Evolutionary conservation across 257 asterid genomes (phyloP).

Genomic region (Anisodus tanguticus): DNA sequence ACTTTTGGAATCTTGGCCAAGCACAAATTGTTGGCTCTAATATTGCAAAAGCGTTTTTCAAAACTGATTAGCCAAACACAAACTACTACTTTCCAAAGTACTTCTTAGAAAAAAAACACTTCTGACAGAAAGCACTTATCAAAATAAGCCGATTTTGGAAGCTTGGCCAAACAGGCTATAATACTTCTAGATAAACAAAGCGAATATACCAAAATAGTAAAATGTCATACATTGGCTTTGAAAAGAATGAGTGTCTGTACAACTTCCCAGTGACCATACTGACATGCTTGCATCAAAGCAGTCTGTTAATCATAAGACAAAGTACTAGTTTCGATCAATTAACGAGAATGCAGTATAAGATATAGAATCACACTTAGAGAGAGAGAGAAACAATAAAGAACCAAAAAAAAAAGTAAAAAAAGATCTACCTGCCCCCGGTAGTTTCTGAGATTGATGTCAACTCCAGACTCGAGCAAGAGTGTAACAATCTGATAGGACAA

Average conservation of each 20-base stretch:
- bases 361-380: neutral
- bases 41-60: too few species aligned
- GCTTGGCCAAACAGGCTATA: too few species aligned
- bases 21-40: too few species aligned
- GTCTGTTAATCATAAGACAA: conserved; percentile 59
- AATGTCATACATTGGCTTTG: conserved; percentile 71
- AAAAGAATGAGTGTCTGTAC: conserved; percentile 80
- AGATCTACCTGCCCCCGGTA: conserved; percentile 77
- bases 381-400: neutral
- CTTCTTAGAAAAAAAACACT: too few species aligned
- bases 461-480: conserved; percentile 80
- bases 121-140: too few species aligned
- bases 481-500: conserved; percentile 64
- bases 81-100: too few species aligned
- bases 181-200: neutral
- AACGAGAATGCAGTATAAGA: neutral
- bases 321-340: conserved; percentile 18
- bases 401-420: conserved; percentile 20
- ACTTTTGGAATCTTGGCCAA: too few species aligned
- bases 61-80: too few species aligned
- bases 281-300: conserved; percentile 96
- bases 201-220: conserved; percentile 30
- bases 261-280: conserved; percentile 93
- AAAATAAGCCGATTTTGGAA: too few species aligned
- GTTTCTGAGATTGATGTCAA: conserved; percentile 84